Base-by-base conservation (phyloP, 2,329 filamentous ascomycete genomes). In the Alternaria gaisen region DNA sequence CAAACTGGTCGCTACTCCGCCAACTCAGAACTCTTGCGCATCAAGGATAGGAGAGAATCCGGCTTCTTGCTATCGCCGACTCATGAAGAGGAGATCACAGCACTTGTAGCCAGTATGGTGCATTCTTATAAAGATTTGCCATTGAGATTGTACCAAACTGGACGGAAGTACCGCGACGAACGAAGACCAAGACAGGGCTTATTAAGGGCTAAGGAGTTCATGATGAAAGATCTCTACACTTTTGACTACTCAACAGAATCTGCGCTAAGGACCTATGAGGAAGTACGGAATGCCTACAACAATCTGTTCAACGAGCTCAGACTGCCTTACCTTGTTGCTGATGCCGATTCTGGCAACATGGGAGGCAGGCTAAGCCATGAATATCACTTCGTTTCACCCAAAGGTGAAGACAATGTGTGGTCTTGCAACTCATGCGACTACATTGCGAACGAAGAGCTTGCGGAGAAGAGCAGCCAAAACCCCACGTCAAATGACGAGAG, bases 181-280 rank as follows among this genome's bases (percentile, higher is more conserved):
- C 86, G 90, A 58, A 87, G 95, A 26, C 95, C 95, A 20, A 87
- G 95, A 32, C 92, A 97, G 70, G 95, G 95, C 12, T 83, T 99
- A 2, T 83, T 99, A 9, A 89, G 95, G 10, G 91, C 92, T 1
- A 89, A 93, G 63, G 95, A 99, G 73, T 99, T 99, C 72, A 81
- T 93, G 69, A 99, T 99, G 95, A 99, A 99, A 79, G 95, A 99
- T 77, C 85, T 99, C 1, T 99, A 99, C 77, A 97, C 94, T 0
- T 99, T 99, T 73, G 95, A 99, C 73, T 81, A 85, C 36, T 90
- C 85, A 4, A 76, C 83, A 0, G 80, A 86, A 26, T 81, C 86
- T n/a, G 94, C 94, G 1, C 82, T 94, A n/a, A 80, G 86, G 51
- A 97, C 94, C 0, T 99, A 99, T 69, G 80, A 87, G 7, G 81